Conservation (phyloP, 2,329 filamentous ascomycete genomes). For the Chaetomium strumarium region DNA sequence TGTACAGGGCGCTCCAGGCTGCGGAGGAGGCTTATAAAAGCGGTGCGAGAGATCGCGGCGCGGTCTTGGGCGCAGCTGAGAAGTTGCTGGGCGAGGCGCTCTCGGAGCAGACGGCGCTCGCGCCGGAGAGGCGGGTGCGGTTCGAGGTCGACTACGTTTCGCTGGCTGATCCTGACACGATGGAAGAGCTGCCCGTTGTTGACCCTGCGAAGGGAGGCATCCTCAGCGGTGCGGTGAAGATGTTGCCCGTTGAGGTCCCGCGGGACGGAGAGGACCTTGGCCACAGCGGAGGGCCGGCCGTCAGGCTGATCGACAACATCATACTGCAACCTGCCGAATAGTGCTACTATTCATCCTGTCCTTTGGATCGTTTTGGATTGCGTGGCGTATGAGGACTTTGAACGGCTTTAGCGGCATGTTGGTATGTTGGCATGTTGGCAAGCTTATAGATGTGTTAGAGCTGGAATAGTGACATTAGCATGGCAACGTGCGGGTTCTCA, state of each 20-base stretch:
- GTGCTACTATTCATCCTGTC: not conserved
- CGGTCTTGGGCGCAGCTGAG: constrained; percentile 68
- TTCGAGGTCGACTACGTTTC: constrained; percentile 93
- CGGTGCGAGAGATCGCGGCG: constrained; percentile 48
- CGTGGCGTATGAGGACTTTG: constrained; percentile 8
- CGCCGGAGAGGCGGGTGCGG: constrained; percentile 54
- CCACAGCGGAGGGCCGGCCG: constrained; percentile 63
- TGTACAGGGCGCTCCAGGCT: constrained; percentile 62
- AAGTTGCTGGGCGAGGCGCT: constrained; percentile 50
- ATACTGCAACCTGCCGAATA: constrained; percentile 49
- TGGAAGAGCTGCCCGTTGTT: constrained; percentile 70
- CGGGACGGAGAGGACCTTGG: constrained; percentile 69
- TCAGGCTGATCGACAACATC: constrained; percentile 92
- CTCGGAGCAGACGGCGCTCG: constrained; percentile 55
- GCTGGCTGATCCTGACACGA: constrained; percentile 74
- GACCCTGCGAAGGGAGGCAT: constrained; percentile 70
- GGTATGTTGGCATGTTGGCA: not conserved
- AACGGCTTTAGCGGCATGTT: not conserved
- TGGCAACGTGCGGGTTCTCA: not conserved
- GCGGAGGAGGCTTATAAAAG: constrained; percentile 63
- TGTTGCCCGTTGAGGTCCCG: constrained; percentile 71
- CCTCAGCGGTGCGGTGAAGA: constrained; percentile 84
- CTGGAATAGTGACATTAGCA: not conserved
- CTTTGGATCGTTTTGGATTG: constrained; percentile 10
- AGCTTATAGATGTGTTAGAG: constrained; percentile 4